Conservation (phyloP, 495 filamentous ascomycete genomes). For the Penicillium robsamsonii region DNA sequence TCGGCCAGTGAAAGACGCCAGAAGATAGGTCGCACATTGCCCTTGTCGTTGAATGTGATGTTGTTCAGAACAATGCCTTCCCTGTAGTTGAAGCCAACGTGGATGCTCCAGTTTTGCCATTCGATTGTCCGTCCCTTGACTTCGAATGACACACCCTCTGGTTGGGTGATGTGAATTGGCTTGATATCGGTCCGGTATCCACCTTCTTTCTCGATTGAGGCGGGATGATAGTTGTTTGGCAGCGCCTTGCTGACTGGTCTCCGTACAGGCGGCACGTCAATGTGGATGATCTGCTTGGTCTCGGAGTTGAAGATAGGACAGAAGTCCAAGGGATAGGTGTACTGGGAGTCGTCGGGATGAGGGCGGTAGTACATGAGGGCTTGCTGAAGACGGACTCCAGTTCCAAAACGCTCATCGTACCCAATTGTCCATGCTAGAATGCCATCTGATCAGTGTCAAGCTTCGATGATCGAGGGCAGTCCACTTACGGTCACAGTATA, state of each 20-base stretch:
- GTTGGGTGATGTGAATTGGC: conserved; percentile 94
- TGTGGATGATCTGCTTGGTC: conserved; percentile 79
- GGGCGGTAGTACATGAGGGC: conserved; percentile 96
- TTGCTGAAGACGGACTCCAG: conserved; percentile 77
- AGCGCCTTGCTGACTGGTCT: conserved; percentile 71
- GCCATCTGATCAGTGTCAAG: neutral
- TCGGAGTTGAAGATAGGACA: conserved; percentile 89
- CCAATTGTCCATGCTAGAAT: conserved; percentile 87
- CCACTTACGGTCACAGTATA: conserved; percentile 80
- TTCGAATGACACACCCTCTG: conserved; percentile 90
- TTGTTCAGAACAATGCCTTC: conserved; percentile 91
- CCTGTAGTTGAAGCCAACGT: conserved; percentile 94
- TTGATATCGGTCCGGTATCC: conserved; percentile 81
- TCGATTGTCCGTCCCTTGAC: conserved; percentile 72
- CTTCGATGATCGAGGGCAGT: neutral
- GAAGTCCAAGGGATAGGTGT: conserved; percentile 90
- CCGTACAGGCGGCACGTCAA: conserved; percentile 81
- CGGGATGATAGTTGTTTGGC: conserved; percentile 78
- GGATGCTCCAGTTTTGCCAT: conserved; percentile 96
- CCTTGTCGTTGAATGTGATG: conserved; percentile 88
- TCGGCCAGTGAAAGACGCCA: conserved; percentile 91
- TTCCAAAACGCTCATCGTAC: conserved; percentile 89
- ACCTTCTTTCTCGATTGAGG: conserved; percentile 67
- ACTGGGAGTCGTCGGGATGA: conserved; percentile 82
- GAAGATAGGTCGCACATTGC: conserved; percentile 75